Percentiles rank a stretch among this genome's conserved stretches.
These are phyloP conservation scores for Paramecium sonneborni DNA, from an alignment of 73 alveolate species.

Conservation along the genomic window DNA sequence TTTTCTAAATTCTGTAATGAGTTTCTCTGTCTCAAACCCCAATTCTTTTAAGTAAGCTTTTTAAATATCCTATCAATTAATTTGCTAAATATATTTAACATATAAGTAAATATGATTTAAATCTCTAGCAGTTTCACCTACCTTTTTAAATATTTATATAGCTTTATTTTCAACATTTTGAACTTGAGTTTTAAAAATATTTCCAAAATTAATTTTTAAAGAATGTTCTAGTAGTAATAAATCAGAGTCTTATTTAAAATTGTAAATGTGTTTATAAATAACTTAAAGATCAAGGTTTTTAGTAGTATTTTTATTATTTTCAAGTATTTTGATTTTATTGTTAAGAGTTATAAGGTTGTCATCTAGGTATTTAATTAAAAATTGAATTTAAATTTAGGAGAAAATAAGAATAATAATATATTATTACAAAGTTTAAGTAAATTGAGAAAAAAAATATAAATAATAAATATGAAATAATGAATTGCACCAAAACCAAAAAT, in stretches of 20 bases:
- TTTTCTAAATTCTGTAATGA: neutral
- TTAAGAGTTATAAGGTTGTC: neutral
- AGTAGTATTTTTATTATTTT: neutral
- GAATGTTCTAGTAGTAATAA: neutral
- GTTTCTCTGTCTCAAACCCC: neutral
- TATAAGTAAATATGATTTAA: neutral
- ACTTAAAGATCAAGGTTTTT: neutral
- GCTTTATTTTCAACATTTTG: neutral
- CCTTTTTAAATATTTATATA: neutral
- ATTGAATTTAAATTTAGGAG: neutral
- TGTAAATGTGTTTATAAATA: neutral
- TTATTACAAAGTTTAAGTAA: too few species aligned
- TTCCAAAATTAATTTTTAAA: neutral
- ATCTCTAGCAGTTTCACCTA: neutral
- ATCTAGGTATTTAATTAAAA: neutral
- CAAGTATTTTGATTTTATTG: neutral
- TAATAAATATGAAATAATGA: neutral
- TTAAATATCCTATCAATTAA: neutral
- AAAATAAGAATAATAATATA: too few species aligned
- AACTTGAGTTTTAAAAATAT: neutral
- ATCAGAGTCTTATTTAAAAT: neutral
- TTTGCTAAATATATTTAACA: neutral
- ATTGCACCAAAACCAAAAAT: slow-evolving; percentile 26
- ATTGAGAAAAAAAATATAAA: too few species aligned
- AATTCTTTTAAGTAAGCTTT: neutral